Conservation (phyloP, 345 rosid genomes). For the Lenwebbia sp. region DNA sequence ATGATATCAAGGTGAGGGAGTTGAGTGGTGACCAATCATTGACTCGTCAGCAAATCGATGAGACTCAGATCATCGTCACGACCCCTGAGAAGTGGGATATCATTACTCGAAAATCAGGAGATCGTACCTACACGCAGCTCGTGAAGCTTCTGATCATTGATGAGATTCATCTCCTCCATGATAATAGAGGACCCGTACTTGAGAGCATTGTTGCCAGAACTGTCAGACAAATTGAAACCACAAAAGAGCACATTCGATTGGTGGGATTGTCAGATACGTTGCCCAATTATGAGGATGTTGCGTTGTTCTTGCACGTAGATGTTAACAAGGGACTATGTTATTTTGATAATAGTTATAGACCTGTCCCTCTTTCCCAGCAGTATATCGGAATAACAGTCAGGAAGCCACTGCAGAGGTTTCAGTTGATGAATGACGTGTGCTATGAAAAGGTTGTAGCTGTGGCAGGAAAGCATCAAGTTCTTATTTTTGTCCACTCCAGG, state of each 20-base stretch:
- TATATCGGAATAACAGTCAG: conserved; percentile 83
- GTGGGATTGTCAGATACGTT: conserved; percentile 89
- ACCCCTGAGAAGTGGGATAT: conserved; percentile 99
- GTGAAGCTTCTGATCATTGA: conserved; percentile 88
- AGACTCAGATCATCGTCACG: conserved; percentile 93
- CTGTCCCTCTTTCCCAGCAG: conserved; percentile 87
- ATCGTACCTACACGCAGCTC: conserved; percentile 90
- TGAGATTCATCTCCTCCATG: conserved; percentile 97
- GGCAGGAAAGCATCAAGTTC: conserved; percentile 94
- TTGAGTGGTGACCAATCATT: conserved; percentile 92
- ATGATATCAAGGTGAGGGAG: conserved; percentile 73
- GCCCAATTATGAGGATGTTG: conserved; percentile 93
- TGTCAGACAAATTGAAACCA: conserved; percentile 86
- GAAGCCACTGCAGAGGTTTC: conserved; percentile 92
- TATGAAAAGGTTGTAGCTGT: conserved; percentile 82
- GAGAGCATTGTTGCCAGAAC: conserved; percentile 99
- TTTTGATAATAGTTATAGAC: conserved; percentile 94
- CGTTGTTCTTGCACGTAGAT: conserved; percentile 75
- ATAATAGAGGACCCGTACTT: conserved; percentile 95
- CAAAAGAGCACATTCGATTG: conserved; percentile 82
- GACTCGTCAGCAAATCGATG: conserved; percentile 89
- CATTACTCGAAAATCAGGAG: conserved; percentile 91
- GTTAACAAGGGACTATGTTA: conserved; percentile 59
- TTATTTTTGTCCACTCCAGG: conserved; percentile 94
- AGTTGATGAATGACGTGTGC: conserved; percentile 94